A percentile compares a stretch with the other conserved stretches of the same genome.
These are phyloP conservation scores for Extremus antarcticus DNA, from an alignment of 495 filamentous ascomycete genomes.

Conservation along the genomic window DNA sequence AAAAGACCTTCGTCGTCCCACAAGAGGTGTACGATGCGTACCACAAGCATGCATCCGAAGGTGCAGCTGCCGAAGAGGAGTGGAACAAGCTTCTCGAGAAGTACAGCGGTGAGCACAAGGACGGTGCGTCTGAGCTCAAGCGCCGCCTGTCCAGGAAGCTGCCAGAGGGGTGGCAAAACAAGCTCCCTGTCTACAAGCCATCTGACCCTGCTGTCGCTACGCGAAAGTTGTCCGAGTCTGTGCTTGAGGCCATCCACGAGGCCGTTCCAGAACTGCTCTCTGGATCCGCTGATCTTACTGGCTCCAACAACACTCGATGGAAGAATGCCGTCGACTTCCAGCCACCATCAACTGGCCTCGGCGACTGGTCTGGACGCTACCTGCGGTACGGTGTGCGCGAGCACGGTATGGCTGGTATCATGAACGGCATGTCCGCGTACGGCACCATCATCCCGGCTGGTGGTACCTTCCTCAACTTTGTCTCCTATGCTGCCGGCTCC, in stretches of 20 bases:
- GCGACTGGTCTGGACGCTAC: conserved; percentile 84
- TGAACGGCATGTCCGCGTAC: conserved; percentile 96
- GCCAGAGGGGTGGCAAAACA: conserved; percentile 94
- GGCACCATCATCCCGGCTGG: conserved; percentile 87
- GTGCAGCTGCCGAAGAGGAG: conserved; percentile 83
- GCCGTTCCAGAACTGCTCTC: conserved; percentile 83
- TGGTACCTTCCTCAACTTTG: conserved; percentile 99
- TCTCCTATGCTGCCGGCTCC: conserved; percentile 93
- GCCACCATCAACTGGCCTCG: conserved; percentile 71
- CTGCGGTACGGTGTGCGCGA: conserved; percentile 96
- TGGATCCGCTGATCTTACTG: conserved; percentile 94
- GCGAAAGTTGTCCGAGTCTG: conserved; percentile 88
- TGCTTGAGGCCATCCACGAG: conserved; percentile 78
- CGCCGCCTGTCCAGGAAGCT: conserved; percentile 76
- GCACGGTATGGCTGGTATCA: conserved; percentile 93
- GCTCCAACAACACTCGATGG: conserved; percentile 96
- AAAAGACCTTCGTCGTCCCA: conserved; percentile 86
- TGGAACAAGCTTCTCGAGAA: conserved; percentile 90
- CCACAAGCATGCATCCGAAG: conserved; percentile 64
- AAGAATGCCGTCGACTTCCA: conserved; percentile 98
- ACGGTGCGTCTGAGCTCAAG: conserved; percentile 65
- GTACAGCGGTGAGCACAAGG: conserved; percentile 66
- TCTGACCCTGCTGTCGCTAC: conserved; percentile 76
- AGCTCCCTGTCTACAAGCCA: conserved; percentile 83
- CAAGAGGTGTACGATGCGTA: conserved; percentile 92